Conservation (phyloP, 2,329 filamentous ascomycete genomes). For the Cladosporium cucumerinum region DNA sequence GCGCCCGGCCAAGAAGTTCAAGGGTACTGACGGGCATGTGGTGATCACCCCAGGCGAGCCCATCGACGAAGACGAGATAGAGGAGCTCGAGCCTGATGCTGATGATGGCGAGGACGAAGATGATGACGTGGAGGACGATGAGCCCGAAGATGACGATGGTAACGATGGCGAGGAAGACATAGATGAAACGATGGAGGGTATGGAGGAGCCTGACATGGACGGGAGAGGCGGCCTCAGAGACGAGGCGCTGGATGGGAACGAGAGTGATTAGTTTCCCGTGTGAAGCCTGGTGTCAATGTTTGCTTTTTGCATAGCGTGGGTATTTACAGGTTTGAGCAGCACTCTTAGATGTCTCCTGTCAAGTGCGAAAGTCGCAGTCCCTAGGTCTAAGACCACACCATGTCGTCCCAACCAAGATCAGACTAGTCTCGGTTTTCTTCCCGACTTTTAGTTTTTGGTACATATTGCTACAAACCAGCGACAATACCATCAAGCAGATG, state of each 20-base stretch:
- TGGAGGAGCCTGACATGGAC: constrained; percentile 62
- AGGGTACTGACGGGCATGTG: constrained; percentile 39
- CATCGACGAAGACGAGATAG: constrained; percentile 51
- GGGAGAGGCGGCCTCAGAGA: constrained; percentile 48
- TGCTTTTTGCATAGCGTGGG: constrained; percentile 11
- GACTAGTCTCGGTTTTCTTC: neutral
- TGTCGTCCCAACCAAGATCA: neutral
- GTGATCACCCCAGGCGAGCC: constrained; percentile 23
- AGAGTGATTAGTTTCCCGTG: constrained; percentile 9
- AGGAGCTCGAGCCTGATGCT: constrained; percentile 47
- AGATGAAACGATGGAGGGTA: constrained; percentile 53
- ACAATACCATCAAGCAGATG: neutral
- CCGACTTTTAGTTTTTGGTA: neutral
- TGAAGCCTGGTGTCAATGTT: neutral
- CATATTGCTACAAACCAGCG: neutral
- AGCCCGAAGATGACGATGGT: constrained; percentile 31
- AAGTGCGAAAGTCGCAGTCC: neutral
- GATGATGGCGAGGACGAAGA: constrained; percentile 45
- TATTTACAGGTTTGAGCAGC: neutral
- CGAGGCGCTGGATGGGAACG: constrained; percentile 31
- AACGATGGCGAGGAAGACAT: constrained; percentile 21
- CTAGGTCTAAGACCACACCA: neutral
- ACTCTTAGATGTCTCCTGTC: neutral
- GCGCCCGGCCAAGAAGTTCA: constrained; percentile 51
- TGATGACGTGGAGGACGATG: constrained; percentile 56